A percentile compares a stretch with the other conserved stretches of the same genome.
Conservation (phyloP, 1,139 yeast genomes). For the Lodderomyces margitis region DNA sequence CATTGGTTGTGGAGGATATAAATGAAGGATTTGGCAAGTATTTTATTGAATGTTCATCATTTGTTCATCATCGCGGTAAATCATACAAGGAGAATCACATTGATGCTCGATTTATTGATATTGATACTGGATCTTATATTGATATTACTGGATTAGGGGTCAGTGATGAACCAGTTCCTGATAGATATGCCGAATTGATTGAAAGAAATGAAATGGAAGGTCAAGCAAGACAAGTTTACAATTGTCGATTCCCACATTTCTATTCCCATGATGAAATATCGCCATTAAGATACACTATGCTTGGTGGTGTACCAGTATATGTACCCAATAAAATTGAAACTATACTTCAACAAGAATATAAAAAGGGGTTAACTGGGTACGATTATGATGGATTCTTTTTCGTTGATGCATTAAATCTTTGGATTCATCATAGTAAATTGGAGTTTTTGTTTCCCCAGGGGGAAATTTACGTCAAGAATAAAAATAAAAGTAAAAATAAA, state of each 20-base stretch:
- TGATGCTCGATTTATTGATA: slow-evolving; percentile 41
- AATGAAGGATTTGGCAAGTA: slow-evolving; percentile 35
- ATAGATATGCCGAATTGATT: slow-evolving; percentile 17
- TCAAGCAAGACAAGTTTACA: slow-evolving; percentile 24
- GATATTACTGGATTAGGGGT: slow-evolving; percentile 40
- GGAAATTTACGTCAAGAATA: slow-evolving; percentile 8
- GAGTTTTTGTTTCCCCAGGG: slow-evolving; percentile 18
- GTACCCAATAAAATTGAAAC: slow-evolving; percentile 27
- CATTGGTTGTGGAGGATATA: slow-evolving; percentile 32
- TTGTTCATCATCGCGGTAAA: slow-evolving; percentile 31
- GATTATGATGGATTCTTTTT: slow-evolving; percentile 21
- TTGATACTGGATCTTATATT: slow-evolving; percentile 39
- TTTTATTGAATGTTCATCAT: slow-evolving; percentile 34
- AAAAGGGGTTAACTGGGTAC: slow-evolving; percentile 20
- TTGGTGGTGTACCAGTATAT: slow-evolving; percentile 34
- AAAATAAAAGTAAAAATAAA: background rate
- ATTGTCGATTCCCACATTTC: slow-evolving; percentile 33
- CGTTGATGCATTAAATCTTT: slow-evolving; percentile 24
- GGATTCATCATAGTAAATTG: slow-evolving; percentile 25
- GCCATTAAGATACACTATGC: slow-evolving; percentile 31
- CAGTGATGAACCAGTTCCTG: slow-evolving; percentile 26
- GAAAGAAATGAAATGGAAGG: slow-evolving; percentile 19
- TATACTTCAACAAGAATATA: slow-evolving; percentile 29
- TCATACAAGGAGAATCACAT: slow-evolving; percentile 33
- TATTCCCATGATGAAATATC: slow-evolving; percentile 33